A percentile compares a stretch with the other conserved stretches of the same genome.
Conservation (phyloP, 129 eudicot species). For the Artemisia tridentata region DNA sequence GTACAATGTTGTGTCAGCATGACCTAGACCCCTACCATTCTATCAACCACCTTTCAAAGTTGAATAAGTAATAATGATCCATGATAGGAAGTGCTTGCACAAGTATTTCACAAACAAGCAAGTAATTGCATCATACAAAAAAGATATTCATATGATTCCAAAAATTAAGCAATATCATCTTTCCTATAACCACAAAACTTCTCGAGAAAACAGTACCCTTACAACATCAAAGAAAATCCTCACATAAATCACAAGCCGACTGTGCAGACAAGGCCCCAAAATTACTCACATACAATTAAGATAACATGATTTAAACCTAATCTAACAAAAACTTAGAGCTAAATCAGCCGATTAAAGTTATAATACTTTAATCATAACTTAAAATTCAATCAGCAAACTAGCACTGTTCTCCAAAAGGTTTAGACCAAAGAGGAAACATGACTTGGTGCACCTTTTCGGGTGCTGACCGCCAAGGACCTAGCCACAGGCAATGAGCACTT, state of each 20-base stretch:
- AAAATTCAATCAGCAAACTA: constrained; percentile 1
- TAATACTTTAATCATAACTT: constrained; percentile 18
- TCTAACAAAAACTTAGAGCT: background rate
- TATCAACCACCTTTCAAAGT: background rate
- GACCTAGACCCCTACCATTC: background rate
- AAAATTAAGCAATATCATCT: background rate
- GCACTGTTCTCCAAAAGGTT: background rate
- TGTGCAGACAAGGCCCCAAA: too few species aligned
- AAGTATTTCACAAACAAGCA: background rate
- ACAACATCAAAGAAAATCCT: background rate
- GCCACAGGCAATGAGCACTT: too few species aligned
- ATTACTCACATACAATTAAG: too few species aligned
- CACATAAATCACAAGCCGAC: background rate
- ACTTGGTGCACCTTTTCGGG: too few species aligned
- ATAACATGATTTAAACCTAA: background rate
- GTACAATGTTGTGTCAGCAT: background rate
- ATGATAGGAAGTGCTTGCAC: background rate
- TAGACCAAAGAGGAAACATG: too few species aligned
- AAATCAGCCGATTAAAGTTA: background rate
- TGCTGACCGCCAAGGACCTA: too few species aligned
- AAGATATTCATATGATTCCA: background rate
- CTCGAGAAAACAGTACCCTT: background rate
- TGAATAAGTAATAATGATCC: background rate
- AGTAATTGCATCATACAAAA: constrained; percentile 4
- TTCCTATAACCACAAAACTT: constrained; percentile 10